Percentiles rank a stretch among this genome's conserved stretches.
These are phyloP conservation scores for Gilbertella persicaria DNA, from an alignment of 371 early-diverging fungal species.

Conservation along the genomic window DNA sequence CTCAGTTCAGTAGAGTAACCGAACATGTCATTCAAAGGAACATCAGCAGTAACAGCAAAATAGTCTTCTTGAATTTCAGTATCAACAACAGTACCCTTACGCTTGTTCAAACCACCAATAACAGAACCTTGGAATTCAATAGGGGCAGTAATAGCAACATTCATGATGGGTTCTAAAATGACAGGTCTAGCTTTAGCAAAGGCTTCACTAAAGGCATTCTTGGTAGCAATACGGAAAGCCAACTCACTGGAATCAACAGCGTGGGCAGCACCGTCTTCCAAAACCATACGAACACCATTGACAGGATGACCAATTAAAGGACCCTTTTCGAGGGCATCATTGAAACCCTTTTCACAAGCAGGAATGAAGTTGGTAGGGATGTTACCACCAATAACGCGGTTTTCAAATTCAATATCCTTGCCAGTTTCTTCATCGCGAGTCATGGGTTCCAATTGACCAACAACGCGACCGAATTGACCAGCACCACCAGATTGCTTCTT, in stretches of 20 bases:
- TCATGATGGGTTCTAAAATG: slow-evolving; percentile 97
- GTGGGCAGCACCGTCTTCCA: slow-evolving; percentile 94
- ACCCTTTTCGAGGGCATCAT: slow-evolving; percentile 91
- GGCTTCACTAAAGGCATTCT: slow-evolving; percentile 89
- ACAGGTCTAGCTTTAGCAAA: slow-evolving; percentile 79
- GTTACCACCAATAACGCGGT: slow-evolving; percentile 90
- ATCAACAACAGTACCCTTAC: slow-evolving; percentile 94
- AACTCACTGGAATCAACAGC: slow-evolving; percentile 96
- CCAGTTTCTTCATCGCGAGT: slow-evolving; percentile 55
- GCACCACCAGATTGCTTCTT: slow-evolving; percentile 98
- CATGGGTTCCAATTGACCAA: slow-evolving; percentile 92
- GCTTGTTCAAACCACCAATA: slow-evolving; percentile 92
- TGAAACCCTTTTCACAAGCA: slow-evolving; percentile 96
- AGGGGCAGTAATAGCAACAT: slow-evolving; percentile 89
- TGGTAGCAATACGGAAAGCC: slow-evolving; percentile 93
- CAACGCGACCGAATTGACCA: slow-evolving; percentile 94
- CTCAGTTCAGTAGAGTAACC: slow-evolving; percentile 96
- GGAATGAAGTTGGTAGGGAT: slow-evolving; percentile 94
- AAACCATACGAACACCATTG: slow-evolving; percentile 85
- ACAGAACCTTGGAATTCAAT: slow-evolving; percentile 94
- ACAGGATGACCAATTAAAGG: slow-evolving; percentile 91
- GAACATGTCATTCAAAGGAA: slow-evolving; percentile 97
- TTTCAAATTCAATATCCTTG: slow-evolving; percentile 62
- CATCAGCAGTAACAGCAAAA: slow-evolving; percentile 82
- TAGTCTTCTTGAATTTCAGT: slow-evolving; percentile 95